Conservation (phyloP, 495 filamentous ascomycete species). For the Hypoxylon fuscum region DNA sequence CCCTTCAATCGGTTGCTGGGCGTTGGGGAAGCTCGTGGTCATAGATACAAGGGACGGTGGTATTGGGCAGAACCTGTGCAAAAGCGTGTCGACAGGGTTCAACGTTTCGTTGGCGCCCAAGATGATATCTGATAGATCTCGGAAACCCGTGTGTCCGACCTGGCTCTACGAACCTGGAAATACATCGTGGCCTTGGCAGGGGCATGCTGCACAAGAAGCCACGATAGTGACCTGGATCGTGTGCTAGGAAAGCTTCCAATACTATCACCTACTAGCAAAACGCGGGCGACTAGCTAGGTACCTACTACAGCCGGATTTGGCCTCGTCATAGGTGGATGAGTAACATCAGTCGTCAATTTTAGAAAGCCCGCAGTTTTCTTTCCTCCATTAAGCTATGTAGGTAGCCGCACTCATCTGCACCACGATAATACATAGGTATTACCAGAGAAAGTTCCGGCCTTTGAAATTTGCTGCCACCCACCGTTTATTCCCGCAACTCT, state of each 20-base stretch:
- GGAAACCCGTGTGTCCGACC: slow-evolving; percentile 24
- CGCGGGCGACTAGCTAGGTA: slow-evolving; percentile 4
- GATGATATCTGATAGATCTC: slow-evolving; percentile 42
- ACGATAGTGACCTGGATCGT: not conserved
- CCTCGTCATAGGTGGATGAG: not conserved
- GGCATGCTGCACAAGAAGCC: slow-evolving; percentile 1
- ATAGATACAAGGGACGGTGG: slow-evolving; percentile 27
- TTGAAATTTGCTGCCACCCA: too few species aligned
- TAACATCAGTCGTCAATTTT: not conserved
- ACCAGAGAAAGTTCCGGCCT: not conserved
- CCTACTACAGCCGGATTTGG: not conserved
- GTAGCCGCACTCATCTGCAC: not conserved
- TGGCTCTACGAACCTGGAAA: slow-evolving; percentile 13
- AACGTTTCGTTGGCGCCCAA: slow-evolving; percentile 36
- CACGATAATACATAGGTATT: not conserved
- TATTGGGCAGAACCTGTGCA: slow-evolving; percentile 27
- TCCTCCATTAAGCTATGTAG: too few species aligned
- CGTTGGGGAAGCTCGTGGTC: slow-evolving; percentile 7
- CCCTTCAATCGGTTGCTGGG: slow-evolving; percentile 26
- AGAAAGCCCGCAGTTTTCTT: too few species aligned
- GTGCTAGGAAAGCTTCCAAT: slow-evolving; percentile 7
- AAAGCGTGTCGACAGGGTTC: slow-evolving; percentile 36
- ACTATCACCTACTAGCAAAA: not conserved
- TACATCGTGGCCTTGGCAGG: slow-evolving; percentile 24
- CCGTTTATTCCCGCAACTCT: slow-evolving; percentile 20